phyloP scores from a whole-genome alignment of 73 alveolate species.

The Symbiodinium pilosum region DNA sequence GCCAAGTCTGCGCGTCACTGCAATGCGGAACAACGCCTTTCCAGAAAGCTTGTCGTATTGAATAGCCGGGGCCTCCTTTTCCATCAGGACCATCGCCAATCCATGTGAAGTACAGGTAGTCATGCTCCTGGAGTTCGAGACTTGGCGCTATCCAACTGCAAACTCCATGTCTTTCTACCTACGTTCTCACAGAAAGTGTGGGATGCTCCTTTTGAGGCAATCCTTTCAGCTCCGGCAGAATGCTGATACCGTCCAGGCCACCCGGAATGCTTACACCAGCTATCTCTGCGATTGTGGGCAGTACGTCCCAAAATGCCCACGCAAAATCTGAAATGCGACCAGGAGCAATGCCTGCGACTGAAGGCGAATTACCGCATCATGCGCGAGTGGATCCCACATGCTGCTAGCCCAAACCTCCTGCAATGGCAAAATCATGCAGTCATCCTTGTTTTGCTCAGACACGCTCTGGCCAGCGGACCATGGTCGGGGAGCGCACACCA shows the following conservation, averaged over 20 bases:
- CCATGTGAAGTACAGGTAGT: constrained; percentile 73
- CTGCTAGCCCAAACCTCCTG: too few relatives aligned
- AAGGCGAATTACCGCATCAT: not conserved
- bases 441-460: not conserved
- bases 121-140: not conserved
- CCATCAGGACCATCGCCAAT: not conserved
- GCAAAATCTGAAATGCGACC: constrained; percentile 10
- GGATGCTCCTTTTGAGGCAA: not conserved
- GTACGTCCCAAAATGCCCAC: constrained; percentile 86
- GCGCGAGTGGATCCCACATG: not conserved
- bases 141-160: not conserved
- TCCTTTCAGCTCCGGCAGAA: constrained; percentile 38
- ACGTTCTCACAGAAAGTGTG: too few relatives aligned
- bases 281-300: constrained; percentile 44
- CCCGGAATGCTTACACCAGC: not conserved
- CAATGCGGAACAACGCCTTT: constrained; percentile 81
- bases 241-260: constrained; percentile 53
- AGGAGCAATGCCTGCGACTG: not conserved
- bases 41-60: constrained; percentile 40
- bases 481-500: constrained; percentile 67
- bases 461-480: constrained; percentile 79
- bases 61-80: constrained; percentile 19
- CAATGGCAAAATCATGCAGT: too few relatives aligned
- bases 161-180: not conserved
- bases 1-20: not conserved